These are phyloP conservation scores for Corymbia citriodora DNA, from an alignment of 441 rosid genomes.

Conservation along the genomic window DNA sequence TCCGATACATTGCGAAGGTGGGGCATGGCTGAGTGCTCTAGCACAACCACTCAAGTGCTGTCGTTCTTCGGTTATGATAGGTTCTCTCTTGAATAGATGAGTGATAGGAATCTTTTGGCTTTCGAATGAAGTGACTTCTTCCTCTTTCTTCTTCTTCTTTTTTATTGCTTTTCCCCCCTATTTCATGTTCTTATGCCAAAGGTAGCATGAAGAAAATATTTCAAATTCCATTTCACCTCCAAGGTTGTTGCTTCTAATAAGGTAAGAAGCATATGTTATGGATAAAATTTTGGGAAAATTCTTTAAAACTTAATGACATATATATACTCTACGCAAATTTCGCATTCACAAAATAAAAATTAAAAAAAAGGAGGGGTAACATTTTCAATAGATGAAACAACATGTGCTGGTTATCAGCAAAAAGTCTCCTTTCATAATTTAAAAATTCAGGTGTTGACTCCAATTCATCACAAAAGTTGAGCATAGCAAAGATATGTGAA, in stretches of 20 bases:
- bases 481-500: too few relatives aligned
- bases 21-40: too few relatives aligned
- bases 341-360: too few relatives aligned
- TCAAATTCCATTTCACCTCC: background rate
- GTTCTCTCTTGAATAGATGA: background rate
- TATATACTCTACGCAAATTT: too few relatives aligned
- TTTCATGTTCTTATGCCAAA: background rate
- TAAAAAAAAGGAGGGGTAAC: too few relatives aligned
- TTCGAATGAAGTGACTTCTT: too few relatives aligned
- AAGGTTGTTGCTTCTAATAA: background rate
- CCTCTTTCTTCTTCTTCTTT: too few relatives aligned
- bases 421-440: background rate
- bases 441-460: background rate
- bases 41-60: background rate
- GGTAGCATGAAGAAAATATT: background rate
- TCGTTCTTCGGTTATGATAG: background rate
- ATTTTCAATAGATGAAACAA: background rate
- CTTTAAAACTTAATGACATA: too few relatives aligned
- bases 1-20: background rate
- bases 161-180: fast-evolving
- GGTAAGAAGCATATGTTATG: too few relatives aligned
- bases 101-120: too few relatives aligned
- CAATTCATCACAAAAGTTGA: too few relatives aligned
- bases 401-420: background rate
- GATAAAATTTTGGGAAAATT: too few relatives aligned